A percentile compares a stretch with the other conserved stretches of the same genome.
Evolutionary conservation across 1,139 yeast genomes (phyloP).

Genomic region (Geotrichum fermentans): DNA sequence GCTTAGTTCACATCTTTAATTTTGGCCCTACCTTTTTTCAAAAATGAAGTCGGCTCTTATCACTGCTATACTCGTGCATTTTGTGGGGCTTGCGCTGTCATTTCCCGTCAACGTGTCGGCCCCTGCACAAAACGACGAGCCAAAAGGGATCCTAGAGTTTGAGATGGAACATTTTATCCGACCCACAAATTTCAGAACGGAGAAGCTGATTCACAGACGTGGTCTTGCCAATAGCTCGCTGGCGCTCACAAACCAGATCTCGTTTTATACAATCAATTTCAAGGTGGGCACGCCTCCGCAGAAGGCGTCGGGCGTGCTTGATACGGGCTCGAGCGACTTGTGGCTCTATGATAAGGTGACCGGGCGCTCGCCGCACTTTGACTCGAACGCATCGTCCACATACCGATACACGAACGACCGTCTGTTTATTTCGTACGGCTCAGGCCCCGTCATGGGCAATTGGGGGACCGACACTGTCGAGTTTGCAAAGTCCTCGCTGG

Average conservation of each 20-base stretch:
- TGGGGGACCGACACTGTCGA: slow-evolving; percentile 55
- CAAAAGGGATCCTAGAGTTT: slow-evolving; percentile 4
- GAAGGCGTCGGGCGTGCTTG: slow-evolving; percentile 39
- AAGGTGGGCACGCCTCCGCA: slow-evolving; percentile 44
- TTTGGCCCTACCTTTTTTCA: no score
- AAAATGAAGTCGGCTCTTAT: no score
- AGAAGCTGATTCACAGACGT: background rate
- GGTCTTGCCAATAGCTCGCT: slow-evolving; percentile 6
- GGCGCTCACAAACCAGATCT: slow-evolving; percentile 11
- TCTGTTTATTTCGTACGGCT: slow-evolving; percentile 29
- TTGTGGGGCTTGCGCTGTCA: no score
- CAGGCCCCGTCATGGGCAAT: slow-evolving; percentile 48
- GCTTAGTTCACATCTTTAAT: no score
- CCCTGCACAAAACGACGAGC: background rate
- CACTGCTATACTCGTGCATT: no score
- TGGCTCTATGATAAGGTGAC: slow-evolving; percentile 41
- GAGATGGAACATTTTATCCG: slow-evolving; percentile 4
- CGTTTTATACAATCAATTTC: slow-evolving; percentile 35
- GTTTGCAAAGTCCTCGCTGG: slow-evolving; percentile 44
- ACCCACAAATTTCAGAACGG: background rate
- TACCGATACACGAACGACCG: slow-evolving; percentile 23
- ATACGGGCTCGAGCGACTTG: slow-evolving; percentile 46
- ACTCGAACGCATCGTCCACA: slow-evolving; percentile 26
- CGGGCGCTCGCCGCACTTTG: slow-evolving; percentile 23
- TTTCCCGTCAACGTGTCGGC: no score